Evolutionary conservation across 352 stramenopile species (phyloP), one percentile per base, ranked within the genome.

Genomic region (Achlya hypogyna): DNA sequence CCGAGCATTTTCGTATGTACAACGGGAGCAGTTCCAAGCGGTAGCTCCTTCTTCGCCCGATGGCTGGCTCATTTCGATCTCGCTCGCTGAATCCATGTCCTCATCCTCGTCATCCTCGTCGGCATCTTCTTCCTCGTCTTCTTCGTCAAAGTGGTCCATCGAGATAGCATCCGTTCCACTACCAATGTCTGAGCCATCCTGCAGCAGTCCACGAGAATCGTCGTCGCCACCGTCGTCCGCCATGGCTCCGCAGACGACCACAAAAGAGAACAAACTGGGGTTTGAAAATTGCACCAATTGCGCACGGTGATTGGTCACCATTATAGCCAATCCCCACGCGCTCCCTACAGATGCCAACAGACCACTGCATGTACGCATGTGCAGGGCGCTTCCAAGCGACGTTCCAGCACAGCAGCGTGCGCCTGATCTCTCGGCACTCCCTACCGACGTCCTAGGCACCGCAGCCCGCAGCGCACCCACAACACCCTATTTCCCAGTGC

Each of bases 91-190:
- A 38, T 65, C 73, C 51, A 14, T 74, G 8, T 25, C 40, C 22
- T 40, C 60, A 6, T 31, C 51, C 0, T 74, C 65, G 0, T 77
- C 72, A 38, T 60, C 72, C 32, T 76, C 68, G n/a, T 81, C 49
- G 1, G 53, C 74, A 23, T 70, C 65, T 10, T 73, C 65, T 4
- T 71, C 70, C 25, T 74, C 72, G 23, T 76, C 62, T 0, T 74
- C 76, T 6, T 81, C 60, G 4, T 73, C 76, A 0, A 75, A 74
- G n/a, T 62, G 38, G 12, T 45, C 38, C 38, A 45, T 45, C 12
- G 38, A 45, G 38, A 10, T 18, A 18, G 38, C 68, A 1, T 76
- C 60, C 1, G 69, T 67, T 5, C 65, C 65, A 10, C 71, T 65
- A 28, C 42, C 65, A 2, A 69, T 42, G 10, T 70, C 70, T 1